phyloP scores from a whole-genome alignment of 1,284 basidiomycete species.

The Ganoderma lingzhi region DNA sequence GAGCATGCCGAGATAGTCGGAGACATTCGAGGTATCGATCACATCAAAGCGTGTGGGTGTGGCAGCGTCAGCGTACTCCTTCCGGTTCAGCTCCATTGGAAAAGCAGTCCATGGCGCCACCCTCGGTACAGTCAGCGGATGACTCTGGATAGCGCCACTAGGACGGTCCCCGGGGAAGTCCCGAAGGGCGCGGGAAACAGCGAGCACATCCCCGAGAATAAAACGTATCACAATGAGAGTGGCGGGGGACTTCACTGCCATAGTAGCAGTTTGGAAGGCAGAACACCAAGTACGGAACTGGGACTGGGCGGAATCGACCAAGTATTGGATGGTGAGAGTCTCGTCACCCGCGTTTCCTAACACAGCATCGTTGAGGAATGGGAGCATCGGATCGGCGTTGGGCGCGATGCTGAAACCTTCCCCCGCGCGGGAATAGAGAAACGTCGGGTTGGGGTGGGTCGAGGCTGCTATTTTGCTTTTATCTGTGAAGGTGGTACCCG shows the following conservation, averaged over 20 bases:
- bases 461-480: slow-evolving; percentile 37
- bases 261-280: slow-evolving; percentile 37
- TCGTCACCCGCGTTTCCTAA: slow-evolving; percentile 39
- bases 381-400: slow-evolving; percentile 51
- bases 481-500: slow-evolving; percentile 48
- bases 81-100: slow-evolving; percentile 12
- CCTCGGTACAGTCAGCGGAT: neutral
- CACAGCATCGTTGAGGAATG: slow-evolving; percentile 56
- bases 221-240: slow-evolving; percentile 42
- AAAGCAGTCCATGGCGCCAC: neutral
- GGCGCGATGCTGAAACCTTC: slow-evolving; percentile 55
- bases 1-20: too few relatives aligned
- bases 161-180: neutral
- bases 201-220: slow-evolving; percentile 46
- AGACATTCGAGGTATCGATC: too few relatives aligned
- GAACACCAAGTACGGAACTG: slow-evolving; percentile 49
- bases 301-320: slow-evolving; percentile 39
- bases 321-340: slow-evolving; percentile 30
- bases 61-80: slow-evolving; percentile 42
- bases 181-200: slow-evolving; percentile 43
- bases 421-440: slow-evolving; percentile 52
- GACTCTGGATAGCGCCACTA: too few relatives aligned
- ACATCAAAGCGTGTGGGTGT: slow-evolving; percentile 40
- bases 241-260: neutral
- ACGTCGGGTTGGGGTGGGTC: slow-evolving; percentile 55